Evolutionary conservation across 2,329 filamentous ascomycete species (phyloP).

Genomic region (Leptographium radiaticola): DNA sequence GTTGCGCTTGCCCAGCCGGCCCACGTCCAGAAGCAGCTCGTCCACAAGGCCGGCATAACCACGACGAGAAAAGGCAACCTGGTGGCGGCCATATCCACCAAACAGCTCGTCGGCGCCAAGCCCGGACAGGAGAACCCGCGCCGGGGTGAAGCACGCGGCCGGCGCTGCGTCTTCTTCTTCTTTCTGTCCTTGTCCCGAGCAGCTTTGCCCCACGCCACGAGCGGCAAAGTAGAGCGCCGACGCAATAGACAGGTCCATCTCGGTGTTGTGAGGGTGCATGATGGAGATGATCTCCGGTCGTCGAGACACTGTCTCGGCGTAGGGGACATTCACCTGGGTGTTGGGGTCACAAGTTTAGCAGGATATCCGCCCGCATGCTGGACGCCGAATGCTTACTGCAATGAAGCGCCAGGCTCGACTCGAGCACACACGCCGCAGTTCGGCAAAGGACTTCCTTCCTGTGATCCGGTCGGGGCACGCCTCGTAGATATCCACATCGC

Average conservation of each 20-base stretch:
- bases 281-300: slow-evolving; percentile 57
- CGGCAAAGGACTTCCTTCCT: slow-evolving; percentile 65
- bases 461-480: slow-evolving; percentile 83
- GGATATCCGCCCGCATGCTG: not conserved
- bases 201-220: slow-evolving; percentile 48
- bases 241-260: slow-evolving; percentile 96
- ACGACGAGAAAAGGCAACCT: slow-evolving; percentile 55
- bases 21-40: slow-evolving; percentile 76
- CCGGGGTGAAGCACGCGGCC: slow-evolving; percentile 37
- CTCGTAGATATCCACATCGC: slow-evolving; percentile 47
- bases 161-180: slow-evolving; percentile 9
- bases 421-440: slow-evolving; percentile 58
- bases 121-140: slow-evolving; percentile 78
- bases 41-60: slow-evolving; percentile 62
- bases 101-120: slow-evolving; percentile 95
- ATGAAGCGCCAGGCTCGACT: slow-evolving; percentile 71
- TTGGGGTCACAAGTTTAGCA: not conserved
- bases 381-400: slow-evolving; percentile 30
- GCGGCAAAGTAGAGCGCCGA: slow-evolving; percentile 92
- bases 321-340: slow-evolving; percentile 63
- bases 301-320: slow-evolving; percentile 57
- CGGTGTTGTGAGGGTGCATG: slow-evolving; percentile 88
- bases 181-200: slow-evolving; percentile 1
- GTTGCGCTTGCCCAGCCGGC: slow-evolving; percentile 82
- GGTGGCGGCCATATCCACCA: slow-evolving; percentile 80